phyloP scores from a whole-genome alignment of 2,329 filamentous ascomycete species.

The Neurospora sp. region DNA sequence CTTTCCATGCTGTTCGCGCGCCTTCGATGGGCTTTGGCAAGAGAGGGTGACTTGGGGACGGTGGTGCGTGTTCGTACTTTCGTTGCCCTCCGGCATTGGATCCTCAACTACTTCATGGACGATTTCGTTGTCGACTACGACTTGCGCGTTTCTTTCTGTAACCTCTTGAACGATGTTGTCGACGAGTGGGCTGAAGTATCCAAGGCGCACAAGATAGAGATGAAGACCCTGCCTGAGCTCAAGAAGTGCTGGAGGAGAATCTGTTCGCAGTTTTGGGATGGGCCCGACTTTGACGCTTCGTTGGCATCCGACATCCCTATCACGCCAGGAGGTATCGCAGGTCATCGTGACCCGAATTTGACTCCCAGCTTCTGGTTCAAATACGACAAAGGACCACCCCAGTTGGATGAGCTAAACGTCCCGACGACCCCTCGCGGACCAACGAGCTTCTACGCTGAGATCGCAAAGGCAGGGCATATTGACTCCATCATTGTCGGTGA shows the following conservation, averaged over 20 bases:
- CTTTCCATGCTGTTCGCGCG: constrained; percentile 77
- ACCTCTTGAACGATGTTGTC: constrained; percentile 62
- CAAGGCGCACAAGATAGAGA: constrained; percentile 39
- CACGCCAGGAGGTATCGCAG: constrained; percentile 63
- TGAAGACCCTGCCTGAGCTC: constrained; percentile 86
- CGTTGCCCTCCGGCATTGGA: constrained; percentile 92
- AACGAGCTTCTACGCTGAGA: constrained; percentile 36
- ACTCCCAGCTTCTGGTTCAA: constrained; percentile 46
- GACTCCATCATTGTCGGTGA: constrained; percentile 36
- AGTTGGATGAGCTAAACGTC: constrained; percentile 31
- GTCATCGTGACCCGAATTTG: constrained; percentile 44
- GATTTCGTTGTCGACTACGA: constrained; percentile 75
- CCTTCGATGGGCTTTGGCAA: constrained; percentile 74
- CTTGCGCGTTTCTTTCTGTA: constrained; percentile 70
- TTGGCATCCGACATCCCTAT: constrained; percentile 58
- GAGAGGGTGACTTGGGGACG: constrained; percentile 74
- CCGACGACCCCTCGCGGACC: constrained; percentile 19
- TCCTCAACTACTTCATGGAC: constrained; percentile 93
- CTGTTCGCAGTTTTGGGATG: constrained; percentile 84
- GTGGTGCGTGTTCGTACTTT: constrained; percentile 95
- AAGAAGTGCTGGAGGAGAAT: constrained; percentile 97
- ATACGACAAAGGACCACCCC: constrained; percentile 33
- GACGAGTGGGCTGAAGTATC: constrained; percentile 41
- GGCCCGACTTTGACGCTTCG: constrained; percentile 52
- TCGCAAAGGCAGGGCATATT: constrained; percentile 36